A percentile compares a stretch with the other conserved stretches of the same genome.
Evolutionary conservation across 225 moss, liverwort and hornwort genomes (phyloP).

Genomic region (Straminergon stramineum): DNA sequence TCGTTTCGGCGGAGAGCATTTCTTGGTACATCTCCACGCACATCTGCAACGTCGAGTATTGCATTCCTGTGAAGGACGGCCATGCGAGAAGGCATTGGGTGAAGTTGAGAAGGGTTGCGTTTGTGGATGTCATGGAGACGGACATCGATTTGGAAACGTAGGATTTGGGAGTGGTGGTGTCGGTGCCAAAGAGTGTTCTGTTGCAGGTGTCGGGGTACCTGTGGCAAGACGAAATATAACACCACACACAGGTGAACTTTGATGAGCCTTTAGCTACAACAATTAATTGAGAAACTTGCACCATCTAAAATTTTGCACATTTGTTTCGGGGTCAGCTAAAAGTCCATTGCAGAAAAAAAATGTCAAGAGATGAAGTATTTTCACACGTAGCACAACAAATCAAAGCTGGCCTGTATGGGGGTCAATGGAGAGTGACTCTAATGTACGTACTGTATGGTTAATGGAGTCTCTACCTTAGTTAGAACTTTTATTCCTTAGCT

Average conservation of each 20-base stretch:
- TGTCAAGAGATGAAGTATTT: neutral
- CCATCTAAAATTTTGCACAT: neutral
- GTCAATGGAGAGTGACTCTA: neutral
- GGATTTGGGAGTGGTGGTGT: neutral
- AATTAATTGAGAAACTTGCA: neutral
- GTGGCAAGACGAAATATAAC: neutral
- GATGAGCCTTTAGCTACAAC: neutral
- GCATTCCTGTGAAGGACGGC: neutral
- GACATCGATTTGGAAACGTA: conserved; percentile 15
- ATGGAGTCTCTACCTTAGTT: neutral
- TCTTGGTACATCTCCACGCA: conserved; percentile 19
- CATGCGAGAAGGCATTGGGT: conserved; percentile 7
- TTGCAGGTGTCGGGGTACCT: conserved; percentile 27
- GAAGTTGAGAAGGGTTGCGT: neutral
- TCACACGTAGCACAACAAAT: neutral
- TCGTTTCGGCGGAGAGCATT: neutral
- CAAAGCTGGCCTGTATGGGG: neutral
- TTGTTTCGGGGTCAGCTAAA: neutral
- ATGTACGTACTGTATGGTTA: neutral
- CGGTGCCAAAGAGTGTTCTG: conserved; percentile 3
- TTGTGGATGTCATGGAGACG: conserved; percentile 1
- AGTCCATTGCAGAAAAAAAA: neutral
- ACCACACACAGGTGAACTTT: neutral
- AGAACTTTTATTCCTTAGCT: neutral
- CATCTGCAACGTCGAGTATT: conserved; percentile 28